These are phyloP conservation scores for Omphalotus guepiniiformis DNA, from an alignment of 768 basidiomycete species.

Conservation along the genomic window DNA sequence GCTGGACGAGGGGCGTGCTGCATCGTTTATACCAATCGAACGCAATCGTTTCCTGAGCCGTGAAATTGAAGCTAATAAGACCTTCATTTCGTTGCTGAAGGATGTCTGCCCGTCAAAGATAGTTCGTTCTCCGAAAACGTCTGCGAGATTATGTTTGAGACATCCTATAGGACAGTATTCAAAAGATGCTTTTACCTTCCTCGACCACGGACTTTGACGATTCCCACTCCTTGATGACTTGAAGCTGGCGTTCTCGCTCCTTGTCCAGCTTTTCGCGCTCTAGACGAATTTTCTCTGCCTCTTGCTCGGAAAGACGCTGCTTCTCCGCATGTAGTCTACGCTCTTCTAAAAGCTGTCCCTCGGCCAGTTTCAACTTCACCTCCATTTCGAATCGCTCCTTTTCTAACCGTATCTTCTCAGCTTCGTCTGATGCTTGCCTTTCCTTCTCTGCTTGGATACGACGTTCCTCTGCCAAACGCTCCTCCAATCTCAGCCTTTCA, in stretches of 20 bases:
- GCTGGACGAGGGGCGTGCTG: slow-evolving; percentile 37
- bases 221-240: slow-evolving; percentile 11
- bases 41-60: slow-evolving; percentile 56
- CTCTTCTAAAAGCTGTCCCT: slow-evolving; percentile 12
- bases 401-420: slow-evolving; percentile 16
- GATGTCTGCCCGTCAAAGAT: slow-evolving; percentile 26
- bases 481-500: slow-evolving; percentile 2
- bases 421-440: slow-evolving; percentile 16
- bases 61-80: slow-evolving; percentile 47
- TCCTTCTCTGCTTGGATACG: slow-evolving; percentile 14
- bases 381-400: slow-evolving; percentile 22
- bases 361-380: slow-evolving; percentile 13
- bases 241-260: slow-evolving; percentile 16
- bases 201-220: slow-evolving; percentile 16
- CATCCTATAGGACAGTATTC: not conserved
- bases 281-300: slow-evolving; percentile 17
- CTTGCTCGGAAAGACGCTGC: slow-evolving; percentile 18
- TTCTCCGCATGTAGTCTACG: slow-evolving; percentile 14
- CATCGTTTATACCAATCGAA: slow-evolving; percentile 55
- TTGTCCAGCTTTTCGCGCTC: slow-evolving; percentile 17
- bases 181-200: slow-evolving; percentile 4
- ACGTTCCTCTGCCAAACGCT: slow-evolving; percentile 14
- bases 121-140: slow-evolving; percentile 53
- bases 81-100: slow-evolving; percentile 36
- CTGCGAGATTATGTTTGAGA: slow-evolving; percentile 26